Percentiles rank a stretch among this genome's conserved stretches.
phyloP scores from a whole-genome alignment of 2,329 filamentous ascomycete genomes.

The Epichloe scottii region DNA sequence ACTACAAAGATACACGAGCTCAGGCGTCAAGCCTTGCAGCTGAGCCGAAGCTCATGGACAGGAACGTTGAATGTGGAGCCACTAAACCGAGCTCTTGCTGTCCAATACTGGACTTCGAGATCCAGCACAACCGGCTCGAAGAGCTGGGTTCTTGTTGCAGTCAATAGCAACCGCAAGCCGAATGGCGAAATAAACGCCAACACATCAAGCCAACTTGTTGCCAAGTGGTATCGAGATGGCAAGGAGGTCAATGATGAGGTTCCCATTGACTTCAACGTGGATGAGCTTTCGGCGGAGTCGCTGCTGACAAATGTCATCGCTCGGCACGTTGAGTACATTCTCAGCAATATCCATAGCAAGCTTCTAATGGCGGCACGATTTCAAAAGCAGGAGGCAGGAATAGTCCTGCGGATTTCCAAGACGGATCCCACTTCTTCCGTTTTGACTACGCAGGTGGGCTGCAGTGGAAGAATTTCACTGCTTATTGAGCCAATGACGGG shows the following conservation, averaged over 20 bases:
- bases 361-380: constrained; percentile 50
- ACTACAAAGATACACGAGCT: constrained; percentile 84
- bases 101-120: constrained; percentile 80
- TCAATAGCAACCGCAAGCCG: constrained; percentile 50
- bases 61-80: constrained; percentile 66
- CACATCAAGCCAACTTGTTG: constrained; percentile 40
- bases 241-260: constrained; percentile 57
- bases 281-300: constrained; percentile 57
- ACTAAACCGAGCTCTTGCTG: constrained; percentile 66
- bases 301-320: constrained; percentile 65
- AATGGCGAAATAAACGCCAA: constrained; percentile 28
- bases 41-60: constrained; percentile 63
- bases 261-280: constrained; percentile 54
- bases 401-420: constrained; percentile 45
- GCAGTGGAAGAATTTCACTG: constrained; percentile 46
- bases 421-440: constrained; percentile 53
- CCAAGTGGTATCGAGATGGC: constrained; percentile 77
- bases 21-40: constrained; percentile 59
- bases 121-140: constrained; percentile 44
- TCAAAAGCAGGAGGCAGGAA: constrained; percentile 41
- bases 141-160: constrained; percentile 83
- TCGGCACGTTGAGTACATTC: constrained; percentile 58
- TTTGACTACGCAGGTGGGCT: constrained; percentile 57
- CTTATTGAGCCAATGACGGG: constrained; percentile 70
- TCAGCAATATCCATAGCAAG: constrained; percentile 52